Evolutionary conservation across 441 rosid species (phyloP).

Genomic region (Eruca vesicaria): DNA sequence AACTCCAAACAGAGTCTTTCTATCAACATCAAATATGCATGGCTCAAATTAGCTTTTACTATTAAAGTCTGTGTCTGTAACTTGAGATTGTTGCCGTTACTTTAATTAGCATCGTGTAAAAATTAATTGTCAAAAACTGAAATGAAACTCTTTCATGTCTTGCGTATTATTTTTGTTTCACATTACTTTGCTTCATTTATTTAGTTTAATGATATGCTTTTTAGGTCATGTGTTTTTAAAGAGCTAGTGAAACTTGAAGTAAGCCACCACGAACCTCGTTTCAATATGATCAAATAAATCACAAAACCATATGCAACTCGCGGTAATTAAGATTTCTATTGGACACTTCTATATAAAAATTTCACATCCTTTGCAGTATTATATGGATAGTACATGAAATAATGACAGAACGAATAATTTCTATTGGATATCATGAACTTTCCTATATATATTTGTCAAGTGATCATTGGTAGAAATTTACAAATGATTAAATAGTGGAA

Average conservation of each 20-base stretch:
- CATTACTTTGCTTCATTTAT: not conserved
- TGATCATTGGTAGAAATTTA: not conserved
- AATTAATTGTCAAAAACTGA: not conserved
- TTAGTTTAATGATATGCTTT: not conserved
- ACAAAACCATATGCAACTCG: constrained; percentile 14
- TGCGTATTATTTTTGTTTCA: not conserved
- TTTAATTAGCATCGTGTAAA: constrained; percentile 14
- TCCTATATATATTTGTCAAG: not conserved
- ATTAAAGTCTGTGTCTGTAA: constrained; percentile 1
- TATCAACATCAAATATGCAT: constrained; percentile 11
- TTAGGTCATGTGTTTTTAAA: not conserved
- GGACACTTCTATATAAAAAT: not conserved
- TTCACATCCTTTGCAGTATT: constrained; percentile 9
- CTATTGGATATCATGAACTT: not conserved
- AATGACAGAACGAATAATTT: constrained; percentile 2
- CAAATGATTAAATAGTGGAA: not conserved
- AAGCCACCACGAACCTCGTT: constrained; percentile 26
- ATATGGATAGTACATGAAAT: not conserved
- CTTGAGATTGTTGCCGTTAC: not conserved
- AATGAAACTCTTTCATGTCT: constrained; percentile 5
- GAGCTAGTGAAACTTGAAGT: constrained; percentile 31
- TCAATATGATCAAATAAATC: not conserved
- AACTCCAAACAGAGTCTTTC: not conserved
- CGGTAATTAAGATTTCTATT: constrained; percentile 11
- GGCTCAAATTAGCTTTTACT: constrained; percentile 1